Base-by-base conservation (phyloP, 176 grass and related monocot genomes). In the Ananas comosus region DNA sequence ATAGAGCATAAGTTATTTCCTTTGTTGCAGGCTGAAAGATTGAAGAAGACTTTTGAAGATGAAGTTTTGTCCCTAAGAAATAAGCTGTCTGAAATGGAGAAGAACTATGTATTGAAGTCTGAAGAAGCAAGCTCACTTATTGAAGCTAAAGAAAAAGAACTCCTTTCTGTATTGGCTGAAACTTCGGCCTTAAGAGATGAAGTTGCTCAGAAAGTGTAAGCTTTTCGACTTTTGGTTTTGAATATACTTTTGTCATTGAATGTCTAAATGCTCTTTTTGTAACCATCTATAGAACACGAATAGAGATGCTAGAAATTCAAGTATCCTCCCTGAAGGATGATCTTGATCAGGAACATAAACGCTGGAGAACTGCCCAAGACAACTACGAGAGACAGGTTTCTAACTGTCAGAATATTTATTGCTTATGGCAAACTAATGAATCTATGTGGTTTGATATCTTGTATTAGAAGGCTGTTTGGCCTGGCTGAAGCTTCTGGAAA, bases 331-430 rank as follows among this genome's bases (percentile, higher is more conserved):
- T 88, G 29, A 99, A 93, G 82, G 82, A 70, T 75, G 82, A 81
- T 74, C 66, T 99, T 68, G 89, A 99, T 61, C 81, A 77, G 70
- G 89, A 93, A 42, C 79, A 80, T 48, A 93, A 83, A 65, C 87
- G 89, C 57, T 99, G 94, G 94, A 81, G 89, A 69, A 91, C 51
- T 27, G 67, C 89, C 9, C 89, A 99, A 53, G 82, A 93, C 57
- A 99, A 99, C 65, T 99, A 91, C 54, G 94, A 99, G 75, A 84
- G 94, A 48, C 94, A 99, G 90, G 94, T 97, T 61, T 61, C n/a
- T 61, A 61, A 18, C 16, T 19, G 21, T 42, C 6, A 42, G 33
- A 42, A 42, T 42, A 42, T 42, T 42, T 42, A 7, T 42, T 42
- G 33, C 33, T 42, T 42, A 42, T 42, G 33, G 5, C 33, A 42